Evolutionary conservation across 2,329 filamentous ascomycete genomes (phyloP).

Genomic region (Claviceps maximensis): DNA sequence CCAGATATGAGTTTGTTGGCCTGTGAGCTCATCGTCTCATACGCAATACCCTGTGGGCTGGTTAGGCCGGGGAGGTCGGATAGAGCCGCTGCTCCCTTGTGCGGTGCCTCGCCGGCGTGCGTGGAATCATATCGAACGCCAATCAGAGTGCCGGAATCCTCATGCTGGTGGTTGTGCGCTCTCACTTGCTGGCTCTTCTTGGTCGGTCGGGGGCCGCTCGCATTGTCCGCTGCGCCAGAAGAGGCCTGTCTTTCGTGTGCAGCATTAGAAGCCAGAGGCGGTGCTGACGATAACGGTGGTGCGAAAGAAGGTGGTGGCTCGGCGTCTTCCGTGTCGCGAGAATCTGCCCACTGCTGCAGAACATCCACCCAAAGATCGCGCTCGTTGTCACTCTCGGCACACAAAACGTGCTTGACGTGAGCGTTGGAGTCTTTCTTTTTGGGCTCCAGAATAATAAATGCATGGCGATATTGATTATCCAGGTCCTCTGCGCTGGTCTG

Average conservation of each 20-base stretch:
- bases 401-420: constrained; percentile 84
- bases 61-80: constrained; percentile 21
- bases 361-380: constrained; percentile 90
- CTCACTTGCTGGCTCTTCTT: constrained; percentile 19
- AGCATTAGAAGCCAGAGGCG: constrained; percentile 6
- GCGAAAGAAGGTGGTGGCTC: constrained; percentile 11
- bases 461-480: constrained; percentile 92
- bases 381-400: constrained; percentile 86
- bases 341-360: constrained; percentile 79
- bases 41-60: constrained; percentile 18
- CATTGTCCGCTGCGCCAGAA: constrained; percentile 13
- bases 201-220: constrained; percentile 12
- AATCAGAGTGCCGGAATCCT: constrained; percentile 35
- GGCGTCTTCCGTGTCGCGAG: constrained; percentile 43
- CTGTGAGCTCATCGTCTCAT: constrained; percentile 26
- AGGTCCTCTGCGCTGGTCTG: constrained; percentile 50
- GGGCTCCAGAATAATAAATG: constrained; percentile 86
- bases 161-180: constrained; percentile 19
- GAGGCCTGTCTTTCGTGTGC: constrained; percentile 28
- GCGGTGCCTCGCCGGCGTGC: constrained; percentile 37
- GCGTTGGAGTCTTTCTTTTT: constrained; percentile 90
- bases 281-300: background rate
- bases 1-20: constrained; percentile 55
- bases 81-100: constrained; percentile 24
- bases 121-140: constrained; percentile 46